Conservation (phyloP, 179 eudicot species). For the Actinidia chinensis region DNA sequence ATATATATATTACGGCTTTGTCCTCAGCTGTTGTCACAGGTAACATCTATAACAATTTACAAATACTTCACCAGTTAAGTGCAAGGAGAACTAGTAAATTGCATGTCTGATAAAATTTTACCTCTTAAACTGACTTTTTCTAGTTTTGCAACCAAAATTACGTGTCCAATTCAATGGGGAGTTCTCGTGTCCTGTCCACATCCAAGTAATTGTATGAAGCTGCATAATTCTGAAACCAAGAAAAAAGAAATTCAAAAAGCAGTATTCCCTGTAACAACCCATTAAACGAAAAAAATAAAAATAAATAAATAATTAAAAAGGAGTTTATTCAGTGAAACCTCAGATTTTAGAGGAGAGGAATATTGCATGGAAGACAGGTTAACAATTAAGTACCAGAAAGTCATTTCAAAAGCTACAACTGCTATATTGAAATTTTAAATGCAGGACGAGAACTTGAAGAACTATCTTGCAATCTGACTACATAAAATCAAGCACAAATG, state of each 20-base stretch:
- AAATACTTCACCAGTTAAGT: no score
- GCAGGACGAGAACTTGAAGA: not conserved
- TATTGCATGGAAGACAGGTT: not conserved
- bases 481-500: not conserved
- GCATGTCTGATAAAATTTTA: no score
- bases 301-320: not conserved
- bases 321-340: not conserved
- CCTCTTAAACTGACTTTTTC: not conserved
- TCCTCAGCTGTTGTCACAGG: no score
- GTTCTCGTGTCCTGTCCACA: not conserved
- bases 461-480: not conserved
- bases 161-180: not conserved
- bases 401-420: not conserved
- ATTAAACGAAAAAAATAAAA: not conserved
- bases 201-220: not conserved
- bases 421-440: not conserved
- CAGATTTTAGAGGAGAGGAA: no score
- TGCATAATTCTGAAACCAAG: not conserved
- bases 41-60: no score
- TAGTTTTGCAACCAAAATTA: not conserved
- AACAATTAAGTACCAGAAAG: not conserved
- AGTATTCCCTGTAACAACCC: not conserved
- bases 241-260: not conserved
- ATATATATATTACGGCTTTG: no score
- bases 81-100: no score